A percentile compares a stretch with the other conserved stretches of the same genome.
Conservation (phyloP, 1,139 yeast species). For the Taiozyma sp. region DNA sequence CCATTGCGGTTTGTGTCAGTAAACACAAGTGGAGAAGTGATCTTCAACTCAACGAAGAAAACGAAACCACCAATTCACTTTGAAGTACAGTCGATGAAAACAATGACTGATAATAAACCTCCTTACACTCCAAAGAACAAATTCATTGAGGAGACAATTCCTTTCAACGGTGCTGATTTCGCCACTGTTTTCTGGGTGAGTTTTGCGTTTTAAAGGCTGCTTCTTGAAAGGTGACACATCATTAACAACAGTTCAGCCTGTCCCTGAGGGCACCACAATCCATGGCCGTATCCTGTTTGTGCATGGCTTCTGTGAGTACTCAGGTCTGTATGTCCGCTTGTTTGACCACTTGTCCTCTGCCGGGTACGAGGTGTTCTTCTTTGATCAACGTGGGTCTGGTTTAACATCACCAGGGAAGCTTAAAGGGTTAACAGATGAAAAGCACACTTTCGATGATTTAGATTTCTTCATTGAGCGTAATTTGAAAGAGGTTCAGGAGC, state of each 20-base stretch:
- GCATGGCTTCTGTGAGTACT: slow-evolving; percentile 81
- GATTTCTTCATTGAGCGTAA: slow-evolving; percentile 46
- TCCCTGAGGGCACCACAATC: slow-evolving; percentile 32
- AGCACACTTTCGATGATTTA: slow-evolving; percentile 59
- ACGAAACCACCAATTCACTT: too few relatives aligned
- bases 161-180: slow-evolving; percentile 14
- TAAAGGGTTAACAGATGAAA: slow-evolving; percentile 66
- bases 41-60: neutral
- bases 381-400: slow-evolving; percentile 91
- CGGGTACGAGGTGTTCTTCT: slow-evolving; percentile 75
- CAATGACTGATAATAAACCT: neutral
- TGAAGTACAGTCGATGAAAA: neutral
- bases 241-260: slow-evolving; percentile 18
- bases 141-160: slow-evolving; percentile 3
- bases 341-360: slow-evolving; percentile 51
- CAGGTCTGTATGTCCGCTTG: slow-evolving; percentile 47
- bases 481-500: slow-evolving; percentile 26
- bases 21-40: neutral
- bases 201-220: neutral
- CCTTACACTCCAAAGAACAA: slow-evolving; percentile 9
- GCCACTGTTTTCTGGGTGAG: slow-evolving; percentile 2
- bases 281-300: slow-evolving; percentile 60
- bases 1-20: neutral
- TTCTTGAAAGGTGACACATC: neutral
- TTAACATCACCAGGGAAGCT: slow-evolving; percentile 57